phyloP scores from a whole-genome alignment of 345 rosid species.

The Rubroshorea leprosula region DNA sequence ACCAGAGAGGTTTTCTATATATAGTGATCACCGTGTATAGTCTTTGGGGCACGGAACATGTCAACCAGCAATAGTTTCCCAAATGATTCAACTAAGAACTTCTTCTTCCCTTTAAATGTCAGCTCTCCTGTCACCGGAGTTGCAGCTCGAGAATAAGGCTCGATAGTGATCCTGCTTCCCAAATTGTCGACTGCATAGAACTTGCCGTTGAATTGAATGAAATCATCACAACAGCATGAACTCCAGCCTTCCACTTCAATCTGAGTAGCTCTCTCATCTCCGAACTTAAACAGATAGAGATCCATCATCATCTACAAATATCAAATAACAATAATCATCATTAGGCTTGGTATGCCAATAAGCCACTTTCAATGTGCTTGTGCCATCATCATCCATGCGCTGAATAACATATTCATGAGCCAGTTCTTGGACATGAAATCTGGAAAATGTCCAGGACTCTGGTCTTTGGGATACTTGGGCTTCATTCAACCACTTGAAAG shows the following conservation, averaged over 20 bases:
- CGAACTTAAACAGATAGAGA: constrained; percentile 9
- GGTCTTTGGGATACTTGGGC: not conserved
- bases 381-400: not conserved
- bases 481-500: not conserved
- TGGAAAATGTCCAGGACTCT: not conserved
- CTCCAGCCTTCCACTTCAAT: constrained; percentile 31
- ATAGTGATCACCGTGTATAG: no score
- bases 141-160: constrained; percentile 8
- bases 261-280: constrained; percentile 46
- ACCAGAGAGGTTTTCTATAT: constrained; percentile 52
- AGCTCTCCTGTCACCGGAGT: not conserved
- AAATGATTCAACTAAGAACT: constrained; percentile 64
- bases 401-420: not conserved
- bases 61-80: constrained; percentile 66
- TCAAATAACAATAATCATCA: not conserved
- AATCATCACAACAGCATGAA: constrained; percentile 62
- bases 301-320: not conserved
- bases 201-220: constrained; percentile 45
- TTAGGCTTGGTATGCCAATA: no score
- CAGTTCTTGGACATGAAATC: not conserved
- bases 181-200: constrained; percentile 62
- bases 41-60: constrained; percentile 25
- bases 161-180: constrained; percentile 57
- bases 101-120: constrained; percentile 52
- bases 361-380: not conserved